These are phyloP conservation scores for Amesomyces nigricolor DNA, from an alignment of 2,329 filamentous ascomycete species.

Conservation along the genomic window DNA sequence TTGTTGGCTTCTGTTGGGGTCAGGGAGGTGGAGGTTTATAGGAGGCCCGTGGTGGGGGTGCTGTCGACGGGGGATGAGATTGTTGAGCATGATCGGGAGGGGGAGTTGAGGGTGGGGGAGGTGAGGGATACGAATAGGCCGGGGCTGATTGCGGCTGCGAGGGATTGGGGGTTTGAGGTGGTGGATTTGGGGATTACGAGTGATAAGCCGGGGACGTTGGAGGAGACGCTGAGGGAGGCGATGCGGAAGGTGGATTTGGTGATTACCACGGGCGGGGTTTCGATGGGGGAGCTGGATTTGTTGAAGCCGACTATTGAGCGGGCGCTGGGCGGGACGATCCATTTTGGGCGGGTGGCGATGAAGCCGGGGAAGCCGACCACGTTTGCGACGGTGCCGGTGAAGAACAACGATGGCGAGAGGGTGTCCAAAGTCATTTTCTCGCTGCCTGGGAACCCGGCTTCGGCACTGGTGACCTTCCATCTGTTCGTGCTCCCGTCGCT, in stretches of 20 bases:
- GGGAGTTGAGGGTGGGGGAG: conserved; percentile 66
- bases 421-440: conserved; percentile 73
- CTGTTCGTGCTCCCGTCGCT: conserved; percentile 87
- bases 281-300: conserved; percentile 95
- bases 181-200: conserved; percentile 81
- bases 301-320: conserved; percentile 95
- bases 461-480: conserved; percentile 86
- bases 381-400: conserved; percentile 78
- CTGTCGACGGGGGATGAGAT: conserved; percentile 95
- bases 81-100: conserved; percentile 62
- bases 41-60: conserved; percentile 73
- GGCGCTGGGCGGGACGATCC: conserved; percentile 81
- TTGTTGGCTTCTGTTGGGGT: conserved; percentile 81
- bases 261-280: conserved; percentile 89
- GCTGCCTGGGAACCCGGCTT: conserved; percentile 89
- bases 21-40: conserved; percentile 64
- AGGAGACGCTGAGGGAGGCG: conserved; percentile 69
- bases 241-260: conserved; percentile 73
- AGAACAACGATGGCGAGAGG: conserved; percentile 52
- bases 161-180: conserved; percentile 68
- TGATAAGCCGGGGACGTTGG: conserved; percentile 67
- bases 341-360: conserved; percentile 95
- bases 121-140: conserved; percentile 92
- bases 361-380: conserved; percentile 98
- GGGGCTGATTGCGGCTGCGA: conserved; percentile 72